Percentiles rank a stretch among this genome's conserved stretches.
phyloP scores from a whole-genome alignment of 768 basidiomycete genomes.

The Exsudoporus frostii region DNA sequence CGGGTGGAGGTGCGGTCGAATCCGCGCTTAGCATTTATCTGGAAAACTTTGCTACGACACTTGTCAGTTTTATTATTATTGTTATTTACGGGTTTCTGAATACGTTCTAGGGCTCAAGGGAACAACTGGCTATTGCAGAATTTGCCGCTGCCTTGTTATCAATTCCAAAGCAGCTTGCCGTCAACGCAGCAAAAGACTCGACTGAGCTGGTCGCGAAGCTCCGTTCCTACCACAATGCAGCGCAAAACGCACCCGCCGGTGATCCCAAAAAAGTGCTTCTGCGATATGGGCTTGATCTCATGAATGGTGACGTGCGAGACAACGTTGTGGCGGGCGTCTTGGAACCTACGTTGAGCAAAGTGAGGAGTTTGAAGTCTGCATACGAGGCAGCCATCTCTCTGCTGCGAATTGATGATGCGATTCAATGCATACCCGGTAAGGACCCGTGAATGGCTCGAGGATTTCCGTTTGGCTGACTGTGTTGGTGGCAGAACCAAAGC shows the following conservation, averaged over 20 bases:
- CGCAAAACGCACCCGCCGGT: constrained; percentile 85
- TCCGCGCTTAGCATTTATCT: constrained; percentile 95
- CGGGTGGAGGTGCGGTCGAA: constrained; percentile 97
- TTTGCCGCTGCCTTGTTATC: constrained; percentile 90
- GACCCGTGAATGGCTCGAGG: constrained; percentile 7
- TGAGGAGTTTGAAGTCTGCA: constrained; percentile 94
- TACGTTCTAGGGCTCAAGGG: constrained; percentile 79
- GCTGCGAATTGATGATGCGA: constrained; percentile 94
- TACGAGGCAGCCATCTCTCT: constrained; percentile 95
- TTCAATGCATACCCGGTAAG: constrained; percentile 84
- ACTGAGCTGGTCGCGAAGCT: constrained; percentile 97
- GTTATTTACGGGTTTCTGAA: not conserved
- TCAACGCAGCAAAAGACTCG: constrained; percentile 98
- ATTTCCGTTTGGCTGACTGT: constrained; percentile 16
- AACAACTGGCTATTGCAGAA: constrained; percentile 99
- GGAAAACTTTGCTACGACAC: constrained; percentile 97
- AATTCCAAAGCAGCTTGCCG: constrained; percentile 94
- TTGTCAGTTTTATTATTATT: constrained; percentile 52
- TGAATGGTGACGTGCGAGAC: constrained; percentile 93
- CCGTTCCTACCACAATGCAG: constrained; percentile 94
- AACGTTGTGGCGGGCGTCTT: constrained; percentile 91
- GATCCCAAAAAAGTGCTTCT: constrained; percentile 90
- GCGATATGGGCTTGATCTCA: constrained; percentile 91
- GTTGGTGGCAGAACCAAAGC: constrained; percentile 57
- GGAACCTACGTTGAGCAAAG: constrained; percentile 96